A percentile compares a stretch with the other conserved stretches of the same genome.
Evolutionary conservation across 2,329 filamentous ascomycete genomes (phyloP).

Genomic region (Mollisiaceae sp.): DNA sequence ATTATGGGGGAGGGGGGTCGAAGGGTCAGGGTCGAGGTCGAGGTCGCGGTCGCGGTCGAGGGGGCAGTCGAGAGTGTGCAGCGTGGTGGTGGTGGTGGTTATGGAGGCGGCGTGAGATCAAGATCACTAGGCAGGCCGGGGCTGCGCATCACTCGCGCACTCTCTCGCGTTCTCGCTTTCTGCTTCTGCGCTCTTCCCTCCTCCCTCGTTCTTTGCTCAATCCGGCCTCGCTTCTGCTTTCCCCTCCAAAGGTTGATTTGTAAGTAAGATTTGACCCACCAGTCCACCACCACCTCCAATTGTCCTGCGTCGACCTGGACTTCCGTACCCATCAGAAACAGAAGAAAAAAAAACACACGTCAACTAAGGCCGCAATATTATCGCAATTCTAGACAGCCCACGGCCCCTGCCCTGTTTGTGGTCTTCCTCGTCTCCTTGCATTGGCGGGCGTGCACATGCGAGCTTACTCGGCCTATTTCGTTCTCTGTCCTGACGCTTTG

Average conservation of each 20-base stretch:
- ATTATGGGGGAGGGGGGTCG: not conserved
- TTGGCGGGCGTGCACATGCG: conserved; percentile 1
- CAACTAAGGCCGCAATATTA: conserved; percentile 8
- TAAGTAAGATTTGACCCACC: not conserved
- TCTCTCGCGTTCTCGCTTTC: too few relatives aligned
- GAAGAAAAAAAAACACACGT: not conserved
- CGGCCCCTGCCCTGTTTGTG: not conserved
- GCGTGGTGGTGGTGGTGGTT: too few relatives aligned
- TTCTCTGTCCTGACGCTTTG: conserved; percentile 7
- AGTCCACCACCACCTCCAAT: not conserved
- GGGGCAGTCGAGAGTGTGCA: too few relatives aligned
- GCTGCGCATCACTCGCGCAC: not conserved
- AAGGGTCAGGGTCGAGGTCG: too few relatives aligned
- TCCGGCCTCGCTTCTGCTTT: not conserved
- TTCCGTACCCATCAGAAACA: not conserved
- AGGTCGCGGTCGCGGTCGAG: too few relatives aligned
- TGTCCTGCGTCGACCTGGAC: not conserved
- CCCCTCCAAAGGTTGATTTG: not conserved
- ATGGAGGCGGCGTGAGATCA: not conserved
- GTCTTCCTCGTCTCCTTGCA: not conserved
- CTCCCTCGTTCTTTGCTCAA: not conserved
- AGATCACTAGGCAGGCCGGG: conserved; percentile 1
- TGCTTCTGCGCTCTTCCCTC: not conserved
- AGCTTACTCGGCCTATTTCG: conserved; percentile 5
- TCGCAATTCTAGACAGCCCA: conserved; percentile 3